Percentiles rank a stretch among this genome's conserved stretches.
Evolutionary conservation across 1,284 basidiomycete genomes (phyloP).

Genomic region (Melampsora americana): DNA sequence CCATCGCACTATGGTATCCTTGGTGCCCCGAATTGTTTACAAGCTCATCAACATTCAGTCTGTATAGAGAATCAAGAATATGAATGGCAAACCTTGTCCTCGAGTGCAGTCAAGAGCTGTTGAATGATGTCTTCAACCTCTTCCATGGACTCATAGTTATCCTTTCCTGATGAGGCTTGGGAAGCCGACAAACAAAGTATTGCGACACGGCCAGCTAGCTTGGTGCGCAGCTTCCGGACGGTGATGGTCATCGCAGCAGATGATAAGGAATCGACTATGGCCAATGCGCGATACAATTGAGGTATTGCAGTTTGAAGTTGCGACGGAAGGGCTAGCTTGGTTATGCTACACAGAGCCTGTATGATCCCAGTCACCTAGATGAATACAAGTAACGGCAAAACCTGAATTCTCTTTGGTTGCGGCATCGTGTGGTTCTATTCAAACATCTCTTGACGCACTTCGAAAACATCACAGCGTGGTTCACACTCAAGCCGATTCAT

Average conservation of each 20-base stretch:
- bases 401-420: too few species aligned
- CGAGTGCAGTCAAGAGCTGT: constrained; percentile 69
- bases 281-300: constrained; percentile 19
- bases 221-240: constrained; percentile 48
- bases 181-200: constrained; percentile 7
- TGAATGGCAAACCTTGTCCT: constrained; percentile 68
- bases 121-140: constrained; percentile 74
- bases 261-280: constrained; percentile 31
- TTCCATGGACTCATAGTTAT: constrained; percentile 67
- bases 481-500: constrained; percentile 19
- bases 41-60: neutral
- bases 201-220: constrained; percentile 51
- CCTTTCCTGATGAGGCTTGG: constrained; percentile 21
- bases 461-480: neutral
- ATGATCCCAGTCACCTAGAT: constrained; percentile 66
- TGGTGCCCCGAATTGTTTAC: constrained; percentile 18
- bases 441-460: constrained; percentile 2
- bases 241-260: constrained; percentile 49
- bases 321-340: constrained; percentile 60
- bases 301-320: constrained; percentile 46
- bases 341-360: constrained; percentile 70
- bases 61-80: neutral
- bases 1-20: constrained; percentile 95
- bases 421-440: neutral
- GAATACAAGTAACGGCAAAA: too few species aligned